phyloP scores from a whole-genome alignment of 805 yeast genomes.

The Yarrowia yakushimensis region DNA sequence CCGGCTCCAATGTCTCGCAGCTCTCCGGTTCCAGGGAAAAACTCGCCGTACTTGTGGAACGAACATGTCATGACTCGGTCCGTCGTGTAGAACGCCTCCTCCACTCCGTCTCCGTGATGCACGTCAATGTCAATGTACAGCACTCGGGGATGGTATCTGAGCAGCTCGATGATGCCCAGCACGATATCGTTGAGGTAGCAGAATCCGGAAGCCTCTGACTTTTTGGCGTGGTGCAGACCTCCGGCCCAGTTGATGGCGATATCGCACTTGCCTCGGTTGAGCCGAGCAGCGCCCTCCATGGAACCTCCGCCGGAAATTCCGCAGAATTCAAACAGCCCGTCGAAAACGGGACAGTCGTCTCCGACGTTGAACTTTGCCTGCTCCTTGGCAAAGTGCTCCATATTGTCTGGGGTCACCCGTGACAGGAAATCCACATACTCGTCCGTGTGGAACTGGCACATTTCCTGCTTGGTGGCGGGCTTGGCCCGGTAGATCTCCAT shows the following conservation, averaged over 20 bases:
- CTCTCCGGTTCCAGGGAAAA: conserved; percentile 96
- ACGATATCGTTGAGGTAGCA: conserved; percentile 95
- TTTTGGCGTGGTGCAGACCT: conserved; percentile 95
- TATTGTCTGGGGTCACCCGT: conserved; percentile 87
- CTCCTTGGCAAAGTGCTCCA: conserved; percentile 82
- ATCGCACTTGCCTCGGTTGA: conserved; percentile 82
- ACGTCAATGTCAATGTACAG: conserved; percentile 91
- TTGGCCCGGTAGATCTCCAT: conserved; percentile 97
- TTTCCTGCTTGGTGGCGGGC: conserved; percentile 96
- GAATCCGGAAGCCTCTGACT: conserved; percentile 90
- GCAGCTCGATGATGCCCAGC: conserved; percentile 74
- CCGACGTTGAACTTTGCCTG: conserved; percentile 92
- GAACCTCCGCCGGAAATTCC: conserved; percentile 90
- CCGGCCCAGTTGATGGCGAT: conserved; percentile 97
- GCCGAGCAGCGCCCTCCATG: conserved; percentile 76
- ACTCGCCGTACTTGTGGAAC: conserved; percentile 93
- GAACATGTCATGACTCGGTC: conserved; percentile 96
- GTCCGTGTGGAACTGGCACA: conserved; percentile 98
- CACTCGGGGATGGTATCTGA: conserved; percentile 88
- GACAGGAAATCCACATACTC: conserved; percentile 92
- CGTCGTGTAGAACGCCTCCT: conserved; percentile 92
- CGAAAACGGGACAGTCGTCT: conserved; percentile 93
- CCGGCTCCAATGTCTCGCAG: conserved; percentile 87
- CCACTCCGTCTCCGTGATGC: conserved; percentile 98
- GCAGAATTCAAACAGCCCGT: conserved; percentile 89